Conservation (phyloP, 106 monocot species). For the Dendrobium nobile region DNA sequence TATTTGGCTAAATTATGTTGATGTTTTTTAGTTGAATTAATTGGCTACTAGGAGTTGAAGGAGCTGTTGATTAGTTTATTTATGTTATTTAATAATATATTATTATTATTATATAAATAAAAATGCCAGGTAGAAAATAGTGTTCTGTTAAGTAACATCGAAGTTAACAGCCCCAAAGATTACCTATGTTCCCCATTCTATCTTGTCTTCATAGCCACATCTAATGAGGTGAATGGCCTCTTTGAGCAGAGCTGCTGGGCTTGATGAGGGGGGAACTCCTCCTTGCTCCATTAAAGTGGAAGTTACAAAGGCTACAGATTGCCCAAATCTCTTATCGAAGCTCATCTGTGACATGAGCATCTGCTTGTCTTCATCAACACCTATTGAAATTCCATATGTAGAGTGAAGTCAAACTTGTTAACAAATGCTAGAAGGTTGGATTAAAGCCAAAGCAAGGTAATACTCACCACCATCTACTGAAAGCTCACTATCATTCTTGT, state of each 20-base stretch:
- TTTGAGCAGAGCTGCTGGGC: constrained; percentile 81
- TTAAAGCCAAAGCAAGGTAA: neutral
- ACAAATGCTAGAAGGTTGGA: neutral
- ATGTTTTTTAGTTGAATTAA: too few relatives aligned
- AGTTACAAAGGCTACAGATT: constrained; percentile 84
- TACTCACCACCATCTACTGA: constrained; percentile 23
- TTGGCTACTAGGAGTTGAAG: too few relatives aligned
- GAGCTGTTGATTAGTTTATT: too few relatives aligned
- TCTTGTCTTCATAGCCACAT: constrained; percentile 92
- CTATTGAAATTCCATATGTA: neutral
- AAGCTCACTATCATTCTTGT: constrained; percentile 21
- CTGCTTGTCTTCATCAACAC: constrained; percentile 70
- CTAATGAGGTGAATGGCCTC: constrained; percentile 98
- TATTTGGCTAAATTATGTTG: too few relatives aligned
- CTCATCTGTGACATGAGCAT: constrained; percentile 75
- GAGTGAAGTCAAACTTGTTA: neutral
- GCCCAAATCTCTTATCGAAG: constrained; percentile 91
- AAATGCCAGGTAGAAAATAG: neutral
- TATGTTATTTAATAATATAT: too few relatives aligned
- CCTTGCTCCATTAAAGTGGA: constrained; percentile 96
- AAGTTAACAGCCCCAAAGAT: neutral
- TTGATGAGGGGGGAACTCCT: constrained; percentile 84
- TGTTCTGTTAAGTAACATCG: neutral
- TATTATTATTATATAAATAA: too few relatives aligned
- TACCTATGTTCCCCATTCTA: constrained; percentile 92